Percentiles rank a stretch among this genome's conserved stretches.
These are phyloP conservation scores for Alliaria petiolata DNA, from an alignment of 345 rosid genomes.

Conservation along the genomic window DNA sequence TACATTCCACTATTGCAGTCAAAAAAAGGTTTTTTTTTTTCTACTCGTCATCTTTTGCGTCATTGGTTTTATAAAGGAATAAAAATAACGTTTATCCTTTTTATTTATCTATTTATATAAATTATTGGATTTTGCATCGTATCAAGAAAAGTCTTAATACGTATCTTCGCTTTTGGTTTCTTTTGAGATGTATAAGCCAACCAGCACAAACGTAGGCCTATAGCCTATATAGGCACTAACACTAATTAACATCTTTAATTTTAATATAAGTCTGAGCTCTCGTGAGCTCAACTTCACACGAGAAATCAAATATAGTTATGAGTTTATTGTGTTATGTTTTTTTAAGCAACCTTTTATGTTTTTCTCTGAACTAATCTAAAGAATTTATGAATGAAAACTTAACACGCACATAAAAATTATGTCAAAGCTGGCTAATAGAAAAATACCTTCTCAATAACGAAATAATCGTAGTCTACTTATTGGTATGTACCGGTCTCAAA, in stretches of 20 bases:
- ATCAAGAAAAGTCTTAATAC: slow-evolving; percentile 31
- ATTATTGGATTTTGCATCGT: slow-evolving; percentile 28
- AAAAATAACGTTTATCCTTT: background rate
- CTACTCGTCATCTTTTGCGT: slow-evolving; percentile 4
- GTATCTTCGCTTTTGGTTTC: slow-evolving; percentile 29
- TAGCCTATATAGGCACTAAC: slow-evolving; percentile 27
- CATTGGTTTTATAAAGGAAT: slow-evolving; percentile 17
- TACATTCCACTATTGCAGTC: slow-evolving; percentile 35
- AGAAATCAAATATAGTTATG: background rate
- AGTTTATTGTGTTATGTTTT: background rate
- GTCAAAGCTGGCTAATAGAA: background rate
- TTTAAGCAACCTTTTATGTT: background rate
- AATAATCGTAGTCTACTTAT: background rate
- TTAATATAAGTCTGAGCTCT: background rate
- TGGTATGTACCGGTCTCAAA: background rate
- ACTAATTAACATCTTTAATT: background rate
- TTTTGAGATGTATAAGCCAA: slow-evolving; percentile 31
- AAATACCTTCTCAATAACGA: background rate
- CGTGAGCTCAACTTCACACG: background rate
- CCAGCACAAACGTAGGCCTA: slow-evolving; percentile 20
- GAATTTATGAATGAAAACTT: background rate
- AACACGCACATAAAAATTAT: background rate
- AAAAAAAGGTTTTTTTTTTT: slow-evolving; percentile 9
- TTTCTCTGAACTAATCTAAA: background rate
- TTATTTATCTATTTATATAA: background rate